phyloP scores from a whole-genome alignment of 2,329 filamentous ascomycete genomes.

The Penicillium sp. region DNA sequence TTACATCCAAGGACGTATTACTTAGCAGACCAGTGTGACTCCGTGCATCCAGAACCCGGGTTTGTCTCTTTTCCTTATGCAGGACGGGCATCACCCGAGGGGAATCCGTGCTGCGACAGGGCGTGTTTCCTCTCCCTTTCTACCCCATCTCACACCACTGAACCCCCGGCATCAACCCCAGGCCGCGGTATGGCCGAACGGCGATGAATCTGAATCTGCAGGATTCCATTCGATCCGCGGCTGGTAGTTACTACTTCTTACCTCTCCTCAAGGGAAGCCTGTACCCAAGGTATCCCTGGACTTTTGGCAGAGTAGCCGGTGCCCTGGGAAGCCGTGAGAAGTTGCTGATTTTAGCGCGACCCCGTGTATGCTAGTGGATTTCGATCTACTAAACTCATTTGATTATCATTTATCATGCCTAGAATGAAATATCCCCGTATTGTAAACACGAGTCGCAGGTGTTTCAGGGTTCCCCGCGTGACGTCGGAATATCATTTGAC shows the following conservation, averaged over 20 bases:
- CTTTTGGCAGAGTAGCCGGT: neutral
- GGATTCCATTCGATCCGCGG: slow-evolving; percentile 14
- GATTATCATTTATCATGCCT: neutral
- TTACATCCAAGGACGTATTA: slow-evolving; percentile 13
- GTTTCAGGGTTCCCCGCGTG: slow-evolving; percentile 18
- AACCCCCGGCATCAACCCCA: slow-evolving; percentile 13
- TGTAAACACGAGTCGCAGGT: neutral
- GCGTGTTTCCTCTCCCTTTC: slow-evolving; percentile 8
- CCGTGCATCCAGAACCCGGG: slow-evolving; percentile 17
- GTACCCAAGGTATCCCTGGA: neutral
- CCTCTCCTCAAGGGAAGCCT: neutral
- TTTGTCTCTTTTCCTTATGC: slow-evolving; percentile 20
- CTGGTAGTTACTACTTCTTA: slow-evolving; percentile 5
- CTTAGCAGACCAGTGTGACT: slow-evolving; percentile 16
- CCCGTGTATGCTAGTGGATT: slow-evolving; percentile 4
- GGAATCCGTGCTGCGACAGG: slow-evolving; percentile 12
- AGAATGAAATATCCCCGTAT: neutral
- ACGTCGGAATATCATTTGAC: slow-evolving; percentile 20
- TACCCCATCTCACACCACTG: slow-evolving; percentile 2
- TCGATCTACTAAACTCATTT: slow-evolving; percentile 4
- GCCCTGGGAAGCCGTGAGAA: neutral
- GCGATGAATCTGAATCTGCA: slow-evolving; percentile 11
- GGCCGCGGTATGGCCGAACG: slow-evolving; percentile 1
- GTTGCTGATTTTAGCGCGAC: slow-evolving; percentile 5
- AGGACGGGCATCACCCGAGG: slow-evolving; percentile 12